Conservation (phyloP, 148 eudicot species). For the Gaultheria prostrata region DNA sequence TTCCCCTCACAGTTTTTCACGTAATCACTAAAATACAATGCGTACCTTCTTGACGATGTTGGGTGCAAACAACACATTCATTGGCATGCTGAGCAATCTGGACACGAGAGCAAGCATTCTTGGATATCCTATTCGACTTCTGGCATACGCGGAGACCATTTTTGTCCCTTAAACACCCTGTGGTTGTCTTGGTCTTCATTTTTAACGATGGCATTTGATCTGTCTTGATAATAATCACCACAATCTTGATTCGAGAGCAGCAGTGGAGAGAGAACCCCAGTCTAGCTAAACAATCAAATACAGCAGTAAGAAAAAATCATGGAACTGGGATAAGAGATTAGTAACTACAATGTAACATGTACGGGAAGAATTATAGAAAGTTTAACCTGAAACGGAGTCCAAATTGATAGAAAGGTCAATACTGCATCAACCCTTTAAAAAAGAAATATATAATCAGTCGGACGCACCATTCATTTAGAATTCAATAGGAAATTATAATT, state of each 20-base stretch:
- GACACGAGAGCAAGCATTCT: slow-evolving; percentile 54
- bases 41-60: slow-evolving; percentile 55
- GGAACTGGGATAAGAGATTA: not conserved
- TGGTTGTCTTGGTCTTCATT: slow-evolving; percentile 67
- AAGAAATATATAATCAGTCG: not conserved
- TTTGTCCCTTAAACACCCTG: slow-evolving; percentile 67
- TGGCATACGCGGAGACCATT: slow-evolving; percentile 64
- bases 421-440: not conserved
- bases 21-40: not conserved
- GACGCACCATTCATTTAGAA: not conserved
- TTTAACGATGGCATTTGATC: slow-evolving; percentile 88
- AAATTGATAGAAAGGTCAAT: not conserved
- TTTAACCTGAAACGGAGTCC: not conserved
- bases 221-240: slow-evolving; percentile 30
- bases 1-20: not conserved
- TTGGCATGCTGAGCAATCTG: slow-evolving; percentile 42
- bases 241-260: slow-evolving; percentile 39
- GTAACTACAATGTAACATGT: not conserved
- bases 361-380: not conserved
- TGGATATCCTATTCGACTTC: slow-evolving; percentile 66
- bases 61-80: slow-evolving; percentile 29
- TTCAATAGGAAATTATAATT: not conserved
- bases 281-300: slow-evolving; percentile 25
- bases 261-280: slow-evolving; percentile 34
- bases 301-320: slow-evolving; percentile 29